Percentiles rank a stretch among this genome's conserved stretches.
phyloP scores from a whole-genome alignment of 1,139 yeast genomes.

The Candida dubliniensis region DNA sequence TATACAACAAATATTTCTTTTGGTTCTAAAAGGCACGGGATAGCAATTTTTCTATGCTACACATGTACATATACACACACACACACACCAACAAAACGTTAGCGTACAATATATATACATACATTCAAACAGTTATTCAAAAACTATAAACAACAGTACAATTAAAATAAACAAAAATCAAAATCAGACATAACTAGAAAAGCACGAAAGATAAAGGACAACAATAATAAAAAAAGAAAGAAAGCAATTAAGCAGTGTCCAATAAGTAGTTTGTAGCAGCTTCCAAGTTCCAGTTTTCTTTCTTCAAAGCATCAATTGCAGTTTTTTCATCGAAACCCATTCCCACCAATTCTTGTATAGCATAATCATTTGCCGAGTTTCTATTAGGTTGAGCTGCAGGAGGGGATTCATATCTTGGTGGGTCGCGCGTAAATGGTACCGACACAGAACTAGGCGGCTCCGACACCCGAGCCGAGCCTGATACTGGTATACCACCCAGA shows the following conservation, averaged over 20 bases:
- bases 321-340: conserved; percentile 82
- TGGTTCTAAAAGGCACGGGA: too few species aligned
- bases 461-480: background rate
- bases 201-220: background rate
- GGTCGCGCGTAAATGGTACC: conserved; percentile 11
- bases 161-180: too few species aligned
- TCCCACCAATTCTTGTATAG: conserved; percentile 72
- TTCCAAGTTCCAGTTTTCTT: conserved; percentile 72
- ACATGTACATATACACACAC: too few species aligned
- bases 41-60: too few species aligned
- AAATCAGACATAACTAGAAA: background rate
- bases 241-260: conserved; percentile 53
- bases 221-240: background rate
- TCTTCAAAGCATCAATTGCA: conserved; percentile 66
- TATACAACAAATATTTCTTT: background rate
- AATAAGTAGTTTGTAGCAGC: conserved; percentile 82
- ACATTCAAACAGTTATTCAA: too few species aligned
- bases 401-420: conserved; percentile 5
- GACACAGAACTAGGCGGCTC: conserved; percentile 1
- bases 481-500: background rate
- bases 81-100: too few species aligned
- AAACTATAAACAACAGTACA: too few species aligned
- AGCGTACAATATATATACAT: too few species aligned
- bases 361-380: conserved; percentile 15
- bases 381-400: conserved; percentile 3